Conservation (phyloP, 441 rosid genomes). For the Euphorbia schlechtendalii region DNA sequence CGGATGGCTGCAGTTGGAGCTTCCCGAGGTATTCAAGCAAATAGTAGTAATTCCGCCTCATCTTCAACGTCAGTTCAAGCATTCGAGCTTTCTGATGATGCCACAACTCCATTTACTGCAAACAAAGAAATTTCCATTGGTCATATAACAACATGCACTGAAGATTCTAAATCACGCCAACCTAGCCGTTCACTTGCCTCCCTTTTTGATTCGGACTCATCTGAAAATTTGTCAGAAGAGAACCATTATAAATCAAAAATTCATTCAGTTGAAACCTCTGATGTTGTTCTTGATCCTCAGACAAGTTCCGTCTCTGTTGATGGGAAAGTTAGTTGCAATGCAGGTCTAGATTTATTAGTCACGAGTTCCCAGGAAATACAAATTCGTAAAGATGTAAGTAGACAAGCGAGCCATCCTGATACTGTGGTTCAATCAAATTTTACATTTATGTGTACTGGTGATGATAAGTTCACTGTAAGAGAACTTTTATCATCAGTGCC, state of each 20-base stretch:
- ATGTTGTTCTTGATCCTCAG: conserved; percentile 25
- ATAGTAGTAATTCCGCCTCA: conserved; percentile 62
- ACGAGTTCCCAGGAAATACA: conserved; percentile 29
- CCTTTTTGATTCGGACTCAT: conserved; percentile 20
- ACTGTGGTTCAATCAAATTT: conserved; percentile 25
- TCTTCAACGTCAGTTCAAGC: conserved; percentile 71
- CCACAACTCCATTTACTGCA: conserved; percentile 52
- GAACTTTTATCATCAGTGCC: conserved; percentile 51
- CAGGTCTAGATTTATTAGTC: conserved; percentile 20
- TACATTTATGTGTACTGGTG: conserved; percentile 33
- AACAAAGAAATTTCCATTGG: conserved; percentile 35
- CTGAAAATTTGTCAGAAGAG: conserved; percentile 27
- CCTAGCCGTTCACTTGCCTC: conserved; percentile 30
- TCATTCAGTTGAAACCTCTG: conserved; percentile 32
- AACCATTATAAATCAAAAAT: conserved; percentile 27
- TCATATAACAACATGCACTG: conserved; percentile 26
- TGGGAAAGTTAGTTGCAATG: conserved; percentile 22
- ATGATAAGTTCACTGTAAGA: conserved; percentile 62
- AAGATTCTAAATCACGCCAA: conserved; percentile 30
- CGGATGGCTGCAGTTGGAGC: conserved; percentile 34
- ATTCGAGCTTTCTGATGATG: conserved; percentile 73
- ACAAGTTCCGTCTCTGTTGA: conserved; percentile 18
- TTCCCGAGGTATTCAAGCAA: conserved; percentile 54
- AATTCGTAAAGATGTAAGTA: conserved; percentile 26
- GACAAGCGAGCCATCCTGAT: conserved; percentile 31